These are phyloP conservation scores for Tulasnella sp. DNA, from an alignment of 768 basidiomycete species.

Conservation along the genomic window DNA sequence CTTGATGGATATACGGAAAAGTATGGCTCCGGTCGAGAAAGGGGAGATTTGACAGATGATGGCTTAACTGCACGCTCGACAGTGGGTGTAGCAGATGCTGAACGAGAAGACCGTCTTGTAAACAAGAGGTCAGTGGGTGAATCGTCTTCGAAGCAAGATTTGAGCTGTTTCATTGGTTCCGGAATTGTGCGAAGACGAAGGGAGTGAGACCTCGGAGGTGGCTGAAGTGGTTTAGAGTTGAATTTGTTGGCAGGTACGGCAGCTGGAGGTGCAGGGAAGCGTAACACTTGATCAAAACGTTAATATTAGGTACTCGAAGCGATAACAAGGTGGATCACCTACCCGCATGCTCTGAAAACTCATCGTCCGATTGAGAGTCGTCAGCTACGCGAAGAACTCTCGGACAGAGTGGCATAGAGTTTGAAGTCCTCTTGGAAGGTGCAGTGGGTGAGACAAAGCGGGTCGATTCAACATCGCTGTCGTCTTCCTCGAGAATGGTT, in stretches of 20 bases:
- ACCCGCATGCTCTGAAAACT: slow-evolving; percentile 5
- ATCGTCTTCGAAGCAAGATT: slow-evolving; percentile 12
- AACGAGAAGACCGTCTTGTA: too few relatives aligned
- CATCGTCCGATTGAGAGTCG: slow-evolving; percentile 5
- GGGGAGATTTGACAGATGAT: background rate
- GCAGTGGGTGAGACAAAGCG: background rate
- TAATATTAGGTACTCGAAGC: background rate
- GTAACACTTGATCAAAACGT: slow-evolving; percentile 3
- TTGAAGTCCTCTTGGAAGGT: too few relatives aligned
- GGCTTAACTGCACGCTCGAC: too few relatives aligned
- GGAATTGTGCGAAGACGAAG: slow-evolving; percentile 1
- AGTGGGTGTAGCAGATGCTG: too few relatives aligned
- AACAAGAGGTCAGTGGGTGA: background rate
- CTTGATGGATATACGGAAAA: too few relatives aligned
- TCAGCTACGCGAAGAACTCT: slow-evolving; percentile 9
- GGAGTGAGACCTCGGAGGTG: background rate
- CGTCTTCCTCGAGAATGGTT: slow-evolving; percentile 14
- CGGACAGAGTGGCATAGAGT: too few relatives aligned
- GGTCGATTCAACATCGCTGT: background rate
- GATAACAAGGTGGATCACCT: background rate
- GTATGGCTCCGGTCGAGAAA: too few relatives aligned
- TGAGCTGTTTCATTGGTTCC: background rate
- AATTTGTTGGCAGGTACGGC: background rate
- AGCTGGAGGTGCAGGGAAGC: slow-evolving; percentile 9
- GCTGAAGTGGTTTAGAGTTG: background rate